Evolutionary conservation across 345 rosid genomes (phyloP).

Genomic region (Nephelium lappaceum): DNA sequence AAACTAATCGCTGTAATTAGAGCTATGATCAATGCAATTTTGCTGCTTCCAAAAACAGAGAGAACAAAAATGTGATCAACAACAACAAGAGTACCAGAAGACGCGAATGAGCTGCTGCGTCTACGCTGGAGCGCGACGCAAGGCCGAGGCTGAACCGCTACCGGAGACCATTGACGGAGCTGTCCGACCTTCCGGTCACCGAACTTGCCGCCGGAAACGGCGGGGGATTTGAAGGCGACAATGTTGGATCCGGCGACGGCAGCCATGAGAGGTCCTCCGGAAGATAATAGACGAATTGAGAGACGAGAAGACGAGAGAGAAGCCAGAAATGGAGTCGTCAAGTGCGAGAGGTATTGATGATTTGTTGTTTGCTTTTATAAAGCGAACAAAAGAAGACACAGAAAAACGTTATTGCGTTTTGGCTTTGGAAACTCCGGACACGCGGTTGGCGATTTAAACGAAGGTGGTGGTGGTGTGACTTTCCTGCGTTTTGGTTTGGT

Average conservation of each 20-base stretch:
- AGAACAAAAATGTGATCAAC: neutral
- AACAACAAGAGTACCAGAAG: constrained; percentile 47
- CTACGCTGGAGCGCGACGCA: constrained; percentile 43
- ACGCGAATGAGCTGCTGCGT: constrained; percentile 45
- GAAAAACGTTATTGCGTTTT: neutral
- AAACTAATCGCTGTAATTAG: neutral
- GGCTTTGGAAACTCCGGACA: constrained; percentile 47
- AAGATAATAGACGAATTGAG: constrained; percentile 31
- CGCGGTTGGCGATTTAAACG: constrained; percentile 37
- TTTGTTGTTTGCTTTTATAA: constrained; percentile 13
- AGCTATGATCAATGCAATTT: neutral
- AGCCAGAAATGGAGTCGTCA: constrained; percentile 42
- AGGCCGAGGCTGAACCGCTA: constrained; percentile 36
- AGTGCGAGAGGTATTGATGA: neutral
- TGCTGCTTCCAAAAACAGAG: neutral
- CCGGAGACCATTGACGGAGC: constrained; percentile 51
- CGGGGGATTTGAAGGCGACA: constrained; percentile 50
- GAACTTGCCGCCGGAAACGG: constrained; percentile 28
- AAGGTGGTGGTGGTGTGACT: constrained; percentile 25
- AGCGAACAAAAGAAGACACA: neutral
- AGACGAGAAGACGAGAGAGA: constrained; percentile 23
- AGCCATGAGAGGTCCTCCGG: constrained; percentile 49
- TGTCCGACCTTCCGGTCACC: constrained; percentile 42
- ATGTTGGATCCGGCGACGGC: constrained; percentile 57
- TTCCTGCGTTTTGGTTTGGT: neutral